Evolutionary conservation across 495 filamentous ascomycete genomes (phyloP).

Genomic region (Aspergillus egyptiacus): DNA sequence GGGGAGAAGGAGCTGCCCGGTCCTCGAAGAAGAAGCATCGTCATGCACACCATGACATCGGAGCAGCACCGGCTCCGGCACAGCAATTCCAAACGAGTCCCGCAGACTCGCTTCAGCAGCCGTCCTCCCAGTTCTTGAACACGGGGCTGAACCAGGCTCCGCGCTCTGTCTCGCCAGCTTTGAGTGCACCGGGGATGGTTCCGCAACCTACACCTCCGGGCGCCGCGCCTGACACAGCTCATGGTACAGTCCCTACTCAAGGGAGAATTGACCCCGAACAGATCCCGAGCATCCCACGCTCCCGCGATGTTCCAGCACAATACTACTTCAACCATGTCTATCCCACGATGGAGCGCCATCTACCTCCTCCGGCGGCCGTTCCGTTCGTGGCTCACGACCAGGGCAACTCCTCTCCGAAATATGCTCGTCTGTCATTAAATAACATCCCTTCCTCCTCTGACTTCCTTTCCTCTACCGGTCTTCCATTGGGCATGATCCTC

Average conservation of each 20-base stretch:
- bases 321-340: constrained; percentile 85
- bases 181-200: constrained; percentile 42
- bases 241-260: constrained; percentile 53
- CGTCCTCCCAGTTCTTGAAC: constrained; percentile 65
- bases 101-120: constrained; percentile 43
- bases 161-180: constrained; percentile 43
- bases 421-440: constrained; percentile 83
- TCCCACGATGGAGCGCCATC: constrained; percentile 87
- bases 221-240: constrained; percentile 21
- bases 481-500: constrained; percentile 82
- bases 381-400: constrained; percentile 92
- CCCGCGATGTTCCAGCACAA: constrained; percentile 71
- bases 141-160: constrained; percentile 52
- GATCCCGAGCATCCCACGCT: constrained; percentile 83
- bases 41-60: constrained; percentile 84
- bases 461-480: constrained; percentile 65
- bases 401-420: constrained; percentile 94
- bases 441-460: constrained; percentile 83
- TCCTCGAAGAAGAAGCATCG: constrained; percentile 86
- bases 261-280: constrained; percentile 84
- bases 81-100: constrained; percentile 62
- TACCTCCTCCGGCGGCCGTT: constrained; percentile 82
- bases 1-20: constrained; percentile 49
- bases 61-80: constrained; percentile 40
- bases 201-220: constrained; percentile 39